Evolutionary conservation across 441 rosid species (phyloP), one percentile per base, ranked within the genome.

Genomic region (Mallotus japonicus): DNA sequence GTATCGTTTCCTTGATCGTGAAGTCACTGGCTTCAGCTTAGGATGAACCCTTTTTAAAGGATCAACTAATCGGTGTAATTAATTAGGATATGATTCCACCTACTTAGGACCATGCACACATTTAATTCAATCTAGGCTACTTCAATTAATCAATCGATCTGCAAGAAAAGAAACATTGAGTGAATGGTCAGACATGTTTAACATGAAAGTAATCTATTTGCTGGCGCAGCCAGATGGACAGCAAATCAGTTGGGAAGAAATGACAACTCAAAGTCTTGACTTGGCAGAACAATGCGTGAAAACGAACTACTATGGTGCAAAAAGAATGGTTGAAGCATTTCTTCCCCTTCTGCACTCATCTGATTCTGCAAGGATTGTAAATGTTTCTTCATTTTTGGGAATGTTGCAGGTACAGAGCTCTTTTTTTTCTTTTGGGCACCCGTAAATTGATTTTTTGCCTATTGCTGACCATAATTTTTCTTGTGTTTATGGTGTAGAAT

Each of bases 221-320:
- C 11, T 24, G 49, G 51, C 68, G 68, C 81, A 84, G 84, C 76
- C 73, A 46, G 51, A 14, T 44, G 80, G 72, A 42, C 62, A 75
- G n/a, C 72, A 76, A 20, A 71, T 76, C 16, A 69, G 71, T 16
- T 74, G 85, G 68, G 57, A 62, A 12, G 73, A 82, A 81, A 72
- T 81, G 19, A 47, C 76, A 22, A 40, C 28, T 8, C 63, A 54
- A 19, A 75, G 15, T 16, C 72, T 79, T 60, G 85, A 84, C 67
- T 53, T 66, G 44, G 85, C 81, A 1, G 83, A 81, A 76, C 83
- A 76, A 28, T 85, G 92, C 77, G 44, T 88, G 12, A 70, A 83
- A 62, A 84, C 82, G 49, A 88, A 88, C 77, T 88, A 81, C 73
- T 76, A 83, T 50, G 95, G 91, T 12, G 84, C 85, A 6, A 90